A percentile compares a stretch with the other conserved stretches of the same genome.
These are phyloP conservation scores for Gleditsia sinensis DNA, from an alignment of 306 rosid species.

Conservation along the genomic window DNA sequence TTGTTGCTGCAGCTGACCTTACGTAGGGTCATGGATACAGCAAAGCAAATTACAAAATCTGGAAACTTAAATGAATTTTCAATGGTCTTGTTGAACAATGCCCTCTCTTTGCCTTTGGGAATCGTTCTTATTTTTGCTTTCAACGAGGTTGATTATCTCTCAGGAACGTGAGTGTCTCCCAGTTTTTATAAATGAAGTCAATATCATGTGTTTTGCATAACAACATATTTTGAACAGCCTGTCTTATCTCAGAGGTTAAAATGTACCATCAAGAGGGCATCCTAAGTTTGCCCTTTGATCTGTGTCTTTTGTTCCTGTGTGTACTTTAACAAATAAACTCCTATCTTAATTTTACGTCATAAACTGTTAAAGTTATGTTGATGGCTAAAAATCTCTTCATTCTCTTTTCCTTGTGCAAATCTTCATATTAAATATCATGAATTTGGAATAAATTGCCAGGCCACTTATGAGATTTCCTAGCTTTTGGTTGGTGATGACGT, in stretches of 20 bases:
- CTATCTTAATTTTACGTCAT: conserved; percentile 19
- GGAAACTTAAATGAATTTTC: conserved; percentile 95
- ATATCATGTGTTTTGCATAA: conserved; percentile 18
- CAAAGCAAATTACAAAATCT: conserved; percentile 82
- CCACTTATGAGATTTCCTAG: conserved; percentile 85
- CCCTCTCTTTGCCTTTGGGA: conserved; percentile 93
- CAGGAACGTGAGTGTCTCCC: conserved; percentile 68
- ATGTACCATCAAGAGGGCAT: conserved; percentile 8
- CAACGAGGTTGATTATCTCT: conserved; percentile 91
- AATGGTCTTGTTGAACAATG: conserved; percentile 96
- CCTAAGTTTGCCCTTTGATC: conserved; percentile 5
- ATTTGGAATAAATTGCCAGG: conserved; percentile 55
- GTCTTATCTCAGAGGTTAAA: conserved; percentile 18
- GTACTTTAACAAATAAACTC: not conserved
- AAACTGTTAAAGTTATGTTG: conserved; percentile 10
- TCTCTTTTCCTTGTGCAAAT: conserved; percentile 4
- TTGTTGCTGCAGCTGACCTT: conserved; percentile 75
- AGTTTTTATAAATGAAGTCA: conserved; percentile 19
- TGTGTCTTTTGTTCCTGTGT: conserved; percentile 9
- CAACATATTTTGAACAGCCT: conserved; percentile 2
- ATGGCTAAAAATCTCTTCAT: not conserved
- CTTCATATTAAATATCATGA: conserved; percentile 24
- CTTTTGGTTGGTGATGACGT: conserved; percentile 93
- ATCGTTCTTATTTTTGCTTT: conserved; percentile 69
- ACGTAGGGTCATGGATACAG: conserved; percentile 93